phyloP scores from a whole-genome alignment of 768 basidiomycete species.

The Lepiota brunneoincarnata region DNA sequence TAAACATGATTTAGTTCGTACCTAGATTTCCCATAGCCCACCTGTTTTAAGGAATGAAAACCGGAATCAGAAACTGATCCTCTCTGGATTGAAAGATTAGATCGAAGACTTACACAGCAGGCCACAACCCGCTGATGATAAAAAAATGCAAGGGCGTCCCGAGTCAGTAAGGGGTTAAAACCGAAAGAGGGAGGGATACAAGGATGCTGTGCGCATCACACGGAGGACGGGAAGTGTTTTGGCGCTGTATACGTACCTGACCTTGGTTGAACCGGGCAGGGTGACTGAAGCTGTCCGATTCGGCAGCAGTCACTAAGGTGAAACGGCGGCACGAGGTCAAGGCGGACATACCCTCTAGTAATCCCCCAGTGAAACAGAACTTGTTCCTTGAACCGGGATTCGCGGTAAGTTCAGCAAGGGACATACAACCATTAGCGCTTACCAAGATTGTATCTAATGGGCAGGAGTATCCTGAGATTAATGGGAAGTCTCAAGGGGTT shows the following conservation, averaged over 20 bases:
- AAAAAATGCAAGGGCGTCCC: not conserved
- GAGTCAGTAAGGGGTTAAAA: not conserved
- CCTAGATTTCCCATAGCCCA: conserved; percentile 56
- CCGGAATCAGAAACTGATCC: not conserved
- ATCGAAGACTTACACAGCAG: conserved; percentile 29
- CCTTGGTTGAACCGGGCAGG: conserved; percentile 23
- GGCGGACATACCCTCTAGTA: conserved; percentile 44
- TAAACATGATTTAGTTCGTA: conserved; percentile 15
- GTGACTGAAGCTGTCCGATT: conserved; percentile 21
- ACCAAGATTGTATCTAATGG: conserved; percentile 33
- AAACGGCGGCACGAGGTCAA: conserved; percentile 12
- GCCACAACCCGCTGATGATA: conserved; percentile 29
- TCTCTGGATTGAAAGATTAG: not conserved
- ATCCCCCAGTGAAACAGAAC: conserved; percentile 81
- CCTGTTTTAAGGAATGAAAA: conserved; percentile 23
- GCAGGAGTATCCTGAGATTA: not conserved
- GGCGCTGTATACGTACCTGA: conserved; percentile 18
- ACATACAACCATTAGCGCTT: conserved; percentile 7
- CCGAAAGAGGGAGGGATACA: not conserved
- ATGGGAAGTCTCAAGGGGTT: not conserved
- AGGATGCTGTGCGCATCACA: not conserved
- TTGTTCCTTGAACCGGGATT: conserved; percentile 32
- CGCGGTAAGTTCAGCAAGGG: not conserved
- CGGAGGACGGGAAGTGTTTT: not conserved
- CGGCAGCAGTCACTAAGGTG: not conserved